Evolutionary conservation across 805 yeast genomes (phyloP), one percentile per base, ranked within the genome.

Genomic region (Candida parachauliodes): DNA sequence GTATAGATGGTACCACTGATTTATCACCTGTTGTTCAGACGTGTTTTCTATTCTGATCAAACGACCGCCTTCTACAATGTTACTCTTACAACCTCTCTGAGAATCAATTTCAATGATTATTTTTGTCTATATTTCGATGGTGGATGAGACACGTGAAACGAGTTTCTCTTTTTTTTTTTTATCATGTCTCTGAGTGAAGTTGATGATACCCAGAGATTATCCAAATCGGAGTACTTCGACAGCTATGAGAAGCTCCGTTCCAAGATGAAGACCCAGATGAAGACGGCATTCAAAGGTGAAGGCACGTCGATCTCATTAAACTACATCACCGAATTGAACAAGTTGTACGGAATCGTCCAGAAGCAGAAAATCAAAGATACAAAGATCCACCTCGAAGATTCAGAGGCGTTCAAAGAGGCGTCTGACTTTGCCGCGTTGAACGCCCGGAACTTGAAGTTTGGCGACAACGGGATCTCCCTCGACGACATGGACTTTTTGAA

Each of bases 381-480:
- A 8, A 54, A 57, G 18, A 52, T 65, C 39, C 68, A 62, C 28
- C 50, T 63, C 40, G 55, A 74, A 40, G 94, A 84, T 55, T 71
- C 91, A 1, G 77, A 77, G 39, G 78, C 83, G 4, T 66, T 84
- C 47, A 64, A 68, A 21, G 78, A 72, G 42, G 72, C 82, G 8
- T 73, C 85, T 25, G 74, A 73, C 40, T 70, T 81, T 49, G 81
- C 87, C 9, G 78, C 81, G 27, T 59, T 79, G 16, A 83, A 83
- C 31, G 77, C 84, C 2, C 67, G 77, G 34, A 80, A 77, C 55
- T 49, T 82, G 46, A 75, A 74, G 37, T 59, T 82, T 35, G 87
- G 82, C 3, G 72, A 73, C 34, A 62, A 73, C 3, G 79, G 74
- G 8, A 65, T 70, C n/a, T 57, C 74, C 1, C 50, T 83, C 4